Conservation (phyloP, 352 stramenopile genomes). For the Globisporangium polare region DNA sequence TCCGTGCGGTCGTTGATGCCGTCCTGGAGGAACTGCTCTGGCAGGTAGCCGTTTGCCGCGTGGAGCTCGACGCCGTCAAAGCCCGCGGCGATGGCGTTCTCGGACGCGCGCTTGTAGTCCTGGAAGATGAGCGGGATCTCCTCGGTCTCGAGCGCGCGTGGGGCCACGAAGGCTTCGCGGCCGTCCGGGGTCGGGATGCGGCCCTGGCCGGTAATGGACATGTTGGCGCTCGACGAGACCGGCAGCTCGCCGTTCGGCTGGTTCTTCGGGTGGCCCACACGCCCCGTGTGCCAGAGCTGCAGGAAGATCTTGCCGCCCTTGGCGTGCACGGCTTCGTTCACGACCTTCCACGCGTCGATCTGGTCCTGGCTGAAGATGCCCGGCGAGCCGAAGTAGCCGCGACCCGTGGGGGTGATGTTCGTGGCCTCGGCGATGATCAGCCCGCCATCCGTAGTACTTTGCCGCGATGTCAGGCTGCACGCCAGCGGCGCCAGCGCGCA, state of each 20-base stretch:
- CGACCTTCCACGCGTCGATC: conserved; percentile 33
- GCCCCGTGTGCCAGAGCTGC: conserved; percentile 76
- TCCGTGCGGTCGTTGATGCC: conserved; percentile 83
- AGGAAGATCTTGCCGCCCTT: conserved; percentile 55
- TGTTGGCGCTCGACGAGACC: conserved; percentile 28
- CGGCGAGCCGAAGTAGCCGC: conserved; percentile 24
- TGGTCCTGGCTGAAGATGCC: conserved; percentile 40
- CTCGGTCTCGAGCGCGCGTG: conserved; percentile 47
- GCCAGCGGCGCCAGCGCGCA: conserved; percentile 24
- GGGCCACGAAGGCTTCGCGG: conserved; percentile 26
- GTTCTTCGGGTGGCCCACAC: conserved; percentile 42
- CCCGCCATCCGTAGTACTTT: conserved; percentile 60
- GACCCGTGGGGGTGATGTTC: conserved; percentile 32
- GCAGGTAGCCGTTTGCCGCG: conserved; percentile 89
- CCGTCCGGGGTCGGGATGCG: conserved; percentile 20
- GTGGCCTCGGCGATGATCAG: conserved; percentile 65
- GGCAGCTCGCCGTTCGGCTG: conserved; percentile 30
- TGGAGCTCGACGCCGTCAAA: conserved; percentile 92
- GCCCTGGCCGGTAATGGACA: conserved; percentile 9
- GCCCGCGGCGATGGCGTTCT: conserved; percentile 66
- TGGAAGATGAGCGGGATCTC: conserved; percentile 63
- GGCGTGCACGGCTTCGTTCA: conserved; percentile 52
- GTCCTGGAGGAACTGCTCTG: conserved; percentile 89
- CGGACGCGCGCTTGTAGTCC: conserved; percentile 56
- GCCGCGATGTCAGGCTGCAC: conserved; percentile 34